Base-by-base conservation (phyloP, 495 filamentous ascomycete species). In the Neurospora sp. region DNA sequence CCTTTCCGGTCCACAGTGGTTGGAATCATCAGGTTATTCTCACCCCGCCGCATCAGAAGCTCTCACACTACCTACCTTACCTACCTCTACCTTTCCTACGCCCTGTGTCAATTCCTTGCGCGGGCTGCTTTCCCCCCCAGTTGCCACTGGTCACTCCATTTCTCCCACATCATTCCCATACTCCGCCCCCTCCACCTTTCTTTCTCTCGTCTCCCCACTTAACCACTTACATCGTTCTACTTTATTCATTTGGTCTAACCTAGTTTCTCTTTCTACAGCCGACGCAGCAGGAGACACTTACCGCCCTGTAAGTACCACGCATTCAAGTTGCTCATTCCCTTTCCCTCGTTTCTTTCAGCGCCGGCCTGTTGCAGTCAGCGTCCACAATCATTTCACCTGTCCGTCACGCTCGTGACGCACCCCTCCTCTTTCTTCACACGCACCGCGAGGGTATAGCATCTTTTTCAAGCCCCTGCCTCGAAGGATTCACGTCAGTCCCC, bases 221-320 rank as follows among this genome's bases (percentile, higher is more conserved):
- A 76, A 38, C 41, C 70, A 73, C 39, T 70, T 74, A 72, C 44
- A 46, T 72, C 71, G 77, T 72, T 78, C 27, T 62, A 59, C 59
- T 77, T 76, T 40, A 48, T 75, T 80, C 38, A 69, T 39, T 77
- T 80, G 31, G 27, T 66, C 84, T 85, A 82, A 86, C 83, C 71
- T 81, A 75, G 73, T 69, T 70, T 77, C 78, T 73, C 71, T 44
- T 69, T 74, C 71, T 72, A 81, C 76, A 87, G 85, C 85, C 74
- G 85, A 86, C 74, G 81, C 85, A 66, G 54, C 54, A 72, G 85
- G 84, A 79, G 85, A 86, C 74, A 86, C 81, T 54, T 86, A 86
- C 75, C 85, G 85, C 75, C 84, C 85, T 74, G 85, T 87, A 81
- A 86, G 84, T 85, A 69, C n/a, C 70, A 66, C 54, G 14, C 54